Base-by-base conservation (phyloP, 495 filamentous ascomycete species). In the Astrothelium subdiscretum region DNA sequence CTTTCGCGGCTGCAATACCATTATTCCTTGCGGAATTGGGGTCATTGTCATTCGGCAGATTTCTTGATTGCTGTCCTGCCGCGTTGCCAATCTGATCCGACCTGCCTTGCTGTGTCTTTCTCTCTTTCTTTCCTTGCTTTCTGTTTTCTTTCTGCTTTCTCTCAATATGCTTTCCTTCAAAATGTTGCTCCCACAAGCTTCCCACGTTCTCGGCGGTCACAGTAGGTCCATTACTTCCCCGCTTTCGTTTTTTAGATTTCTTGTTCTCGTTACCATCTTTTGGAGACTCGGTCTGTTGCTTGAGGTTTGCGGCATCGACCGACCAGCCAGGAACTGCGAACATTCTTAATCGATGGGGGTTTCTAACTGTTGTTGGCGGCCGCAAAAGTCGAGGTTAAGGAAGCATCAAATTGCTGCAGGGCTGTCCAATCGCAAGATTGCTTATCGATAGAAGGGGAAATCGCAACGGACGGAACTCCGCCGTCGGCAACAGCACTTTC, bases 261-360 rank as follows among this genome's bases (percentile, higher is more conserved):
- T 66, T 59, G 18, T 62, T 42, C 18, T 40, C 31, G 15, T 31
- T 35, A 35, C 57, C n/a, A 31, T 72, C 74, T 13, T 77, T 71
- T 3, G 61, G 42, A 32, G 73, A 32, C 32, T 83, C 79, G 31
- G 75, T 79, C 75, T 96, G 91, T 26, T 82, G 73, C 73, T 87
- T 89, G 58, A 91, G 81, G 54, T 76, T 77, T 66, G 83, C 80
- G 59, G 84, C 79, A 63, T 89, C 80, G 29, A 97, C 77, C 24
- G 88, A 87, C 89, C 91, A 95, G 64, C 92, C 94, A 65, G 88
- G 88, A 59, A 97, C 92, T 3, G 91, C 84, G 72, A 98, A 98
- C 94, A 98, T 97, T 65, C 40, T 75, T 64, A 13, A 12, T 11
- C 4, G 22, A 58, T n/a, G n/a, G n/a, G n/a, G n/a, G n/a, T n/a